Percentiles rank a stretch among this genome's conserved stretches.
Conservation (phyloP, 805 yeast species). For the Kodamaea hsintzibuensis region DNA sequence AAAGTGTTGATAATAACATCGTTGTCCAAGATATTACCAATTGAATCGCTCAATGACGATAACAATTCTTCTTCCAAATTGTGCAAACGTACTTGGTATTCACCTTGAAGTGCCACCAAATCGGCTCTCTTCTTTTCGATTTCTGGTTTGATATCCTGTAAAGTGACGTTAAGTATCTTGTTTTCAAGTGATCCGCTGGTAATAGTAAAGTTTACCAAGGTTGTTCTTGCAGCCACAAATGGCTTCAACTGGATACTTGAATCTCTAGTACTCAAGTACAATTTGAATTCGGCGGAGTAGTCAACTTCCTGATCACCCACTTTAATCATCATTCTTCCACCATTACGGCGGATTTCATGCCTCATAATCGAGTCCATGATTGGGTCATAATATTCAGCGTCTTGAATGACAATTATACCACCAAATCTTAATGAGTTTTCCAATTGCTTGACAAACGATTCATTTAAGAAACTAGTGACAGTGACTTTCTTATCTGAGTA, state of each 20-base stretch:
- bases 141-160: constrained; percentile 63
- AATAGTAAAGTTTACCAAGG: constrained; percentile 69
- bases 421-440: constrained; percentile 88
- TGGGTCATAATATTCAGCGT: constrained; percentile 83
- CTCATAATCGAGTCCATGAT: constrained; percentile 61
- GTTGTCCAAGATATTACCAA: constrained; percentile 68
- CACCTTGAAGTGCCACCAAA: constrained; percentile 56
- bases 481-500: constrained; percentile 42
- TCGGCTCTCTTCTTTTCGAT: constrained; percentile 58
- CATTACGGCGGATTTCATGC: constrained; percentile 60
- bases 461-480: constrained; percentile 71
- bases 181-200: constrained; percentile 66
- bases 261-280: constrained; percentile 65
- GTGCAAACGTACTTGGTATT: constrained; percentile 55
- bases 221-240: constrained; percentile 61
- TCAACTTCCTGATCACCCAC: constrained; percentile 69
- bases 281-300: constrained; percentile 59
- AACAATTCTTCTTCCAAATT: constrained; percentile 61
- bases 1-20: constrained; percentile 58
- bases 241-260: constrained; percentile 47
- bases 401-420: constrained; percentile 66
- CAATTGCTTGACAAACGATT: constrained; percentile 61
- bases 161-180: constrained; percentile 57
- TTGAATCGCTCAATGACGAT: constrained; percentile 53
- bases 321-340: constrained; percentile 65